Percentiles rank a stretch among this genome's conserved stretches.
Evolutionary conservation across 2,329 filamentous ascomycete genomes (phyloP).

Genomic region (Ilyonectria destructans): DNA sequence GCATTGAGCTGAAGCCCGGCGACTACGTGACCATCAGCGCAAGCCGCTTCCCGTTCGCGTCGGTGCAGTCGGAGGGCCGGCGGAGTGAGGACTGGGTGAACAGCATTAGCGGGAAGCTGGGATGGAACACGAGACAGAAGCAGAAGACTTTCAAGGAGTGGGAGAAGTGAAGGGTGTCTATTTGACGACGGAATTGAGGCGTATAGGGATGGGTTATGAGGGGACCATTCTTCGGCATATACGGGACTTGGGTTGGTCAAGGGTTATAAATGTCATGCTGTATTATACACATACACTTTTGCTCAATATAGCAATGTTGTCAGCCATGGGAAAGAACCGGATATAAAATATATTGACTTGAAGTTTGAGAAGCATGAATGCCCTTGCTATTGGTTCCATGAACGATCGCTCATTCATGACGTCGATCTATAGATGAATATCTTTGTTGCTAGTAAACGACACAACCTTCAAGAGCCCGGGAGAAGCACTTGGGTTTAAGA

Average conservation of each 20-base stretch:
- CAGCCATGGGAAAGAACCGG: background rate
- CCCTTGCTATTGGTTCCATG: too few relatives aligned
- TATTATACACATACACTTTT: background rate
- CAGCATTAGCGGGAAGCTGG: conserved; percentile 83
- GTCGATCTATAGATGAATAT: too few relatives aligned
- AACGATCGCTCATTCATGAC: too few relatives aligned
- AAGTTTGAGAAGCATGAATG: background rate
- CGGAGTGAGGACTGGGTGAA: conserved; percentile 87
- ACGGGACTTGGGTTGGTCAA: background rate
- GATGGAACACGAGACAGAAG: conserved; percentile 86
- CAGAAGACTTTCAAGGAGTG: conserved; percentile 76
- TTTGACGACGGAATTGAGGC: background rate
- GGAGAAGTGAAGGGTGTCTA: conserved; percentile 52
- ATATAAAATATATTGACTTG: background rate
- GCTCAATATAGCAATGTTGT: background rate
- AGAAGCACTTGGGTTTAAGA: too few relatives aligned
- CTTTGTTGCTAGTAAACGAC: too few relatives aligned
- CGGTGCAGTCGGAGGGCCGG: conserved; percentile 79
- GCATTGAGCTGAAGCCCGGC: conserved; percentile 83
- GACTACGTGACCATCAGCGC: conserved; percentile 91
- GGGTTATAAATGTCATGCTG: background rate
- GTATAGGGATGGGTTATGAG: background rate
- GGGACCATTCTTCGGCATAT: background rate
- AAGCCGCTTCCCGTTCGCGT: conserved; percentile 85
- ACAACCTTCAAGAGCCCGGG: too few relatives aligned